These are phyloP conservation scores for Cubamyces lactineus DNA, from an alignment of 768 basidiomycete species.

Conservation along the genomic window DNA sequence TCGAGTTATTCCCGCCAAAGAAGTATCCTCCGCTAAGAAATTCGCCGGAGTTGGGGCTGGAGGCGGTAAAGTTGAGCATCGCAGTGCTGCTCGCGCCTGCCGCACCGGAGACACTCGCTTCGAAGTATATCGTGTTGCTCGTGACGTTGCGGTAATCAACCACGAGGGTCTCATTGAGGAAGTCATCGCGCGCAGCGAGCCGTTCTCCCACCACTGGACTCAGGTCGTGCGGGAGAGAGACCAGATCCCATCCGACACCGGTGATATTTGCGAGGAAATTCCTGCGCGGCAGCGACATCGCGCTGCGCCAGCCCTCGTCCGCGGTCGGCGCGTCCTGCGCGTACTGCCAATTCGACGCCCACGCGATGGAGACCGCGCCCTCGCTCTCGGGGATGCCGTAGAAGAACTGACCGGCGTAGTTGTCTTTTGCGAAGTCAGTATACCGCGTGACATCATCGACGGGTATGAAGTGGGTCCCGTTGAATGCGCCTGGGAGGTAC, in stretches of 20 bases:
- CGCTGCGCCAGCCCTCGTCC: constrained; percentile 22
- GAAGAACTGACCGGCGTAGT: constrained; percentile 24
- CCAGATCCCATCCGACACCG: constrained; percentile 11
- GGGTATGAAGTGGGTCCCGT: constrained; percentile 19
- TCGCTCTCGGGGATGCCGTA: constrained; percentile 15
- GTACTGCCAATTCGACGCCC: constrained; percentile 23
- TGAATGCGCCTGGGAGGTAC: constrained; percentile 21
- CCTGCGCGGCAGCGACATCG: constrained; percentile 19
- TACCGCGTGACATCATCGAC: constrained; percentile 11
- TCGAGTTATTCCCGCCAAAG: constrained; percentile 14
- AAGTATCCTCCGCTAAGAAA: constrained; percentile 13
- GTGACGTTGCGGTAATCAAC: constrained; percentile 9
- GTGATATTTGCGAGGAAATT: constrained; percentile 14
- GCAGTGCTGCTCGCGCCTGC: constrained; percentile 1
- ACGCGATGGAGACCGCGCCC: constrained; percentile 16
- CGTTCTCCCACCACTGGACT: constrained; percentile 11
- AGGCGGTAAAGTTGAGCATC: constrained; percentile 15
- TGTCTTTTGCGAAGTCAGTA: constrained; percentile 23
- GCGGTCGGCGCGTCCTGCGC: constrained; percentile 13
- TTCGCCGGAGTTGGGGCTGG: constrained; percentile 16
- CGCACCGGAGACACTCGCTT: constrained; percentile 11
- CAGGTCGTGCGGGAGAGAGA: constrained; percentile 15
- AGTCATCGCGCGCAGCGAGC: constrained; percentile 5
- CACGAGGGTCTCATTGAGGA: constrained; percentile 5
- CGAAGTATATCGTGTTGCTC: constrained; percentile 19